Conservation (phyloP, 148 eudicot species). For the Nepenthes gracilis region DNA sequence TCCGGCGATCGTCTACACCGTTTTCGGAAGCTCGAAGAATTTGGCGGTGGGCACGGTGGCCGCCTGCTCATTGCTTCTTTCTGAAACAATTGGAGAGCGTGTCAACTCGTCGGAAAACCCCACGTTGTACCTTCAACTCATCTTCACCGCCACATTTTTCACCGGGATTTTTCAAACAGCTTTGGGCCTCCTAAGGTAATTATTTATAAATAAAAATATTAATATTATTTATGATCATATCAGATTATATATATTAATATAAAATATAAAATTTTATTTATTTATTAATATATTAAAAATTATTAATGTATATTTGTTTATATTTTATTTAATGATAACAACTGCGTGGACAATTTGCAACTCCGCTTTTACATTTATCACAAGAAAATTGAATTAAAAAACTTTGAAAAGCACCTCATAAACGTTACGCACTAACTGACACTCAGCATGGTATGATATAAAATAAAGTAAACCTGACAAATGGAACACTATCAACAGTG, state of each 20-base stretch:
- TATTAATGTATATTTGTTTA: too few relatives aligned
- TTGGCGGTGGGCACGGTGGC: conserved; percentile 87
- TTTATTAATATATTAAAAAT: too few relatives aligned
- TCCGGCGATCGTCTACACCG: conserved; percentile 65
- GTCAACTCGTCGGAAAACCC: conserved; percentile 29
- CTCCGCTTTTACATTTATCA: too few relatives aligned
- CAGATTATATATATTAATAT: not conserved
- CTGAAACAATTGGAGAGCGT: conserved; percentile 28
- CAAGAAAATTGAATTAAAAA: too few relatives aligned
- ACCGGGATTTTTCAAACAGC: conserved; percentile 52
- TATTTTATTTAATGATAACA: too few relatives aligned
- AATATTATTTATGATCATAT: not conserved
- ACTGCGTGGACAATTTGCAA: too few relatives aligned
- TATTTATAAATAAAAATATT: not conserved
- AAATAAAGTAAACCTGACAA: too few relatives aligned
- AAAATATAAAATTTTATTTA: too few relatives aligned
- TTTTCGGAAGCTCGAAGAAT: conserved; percentile 74
- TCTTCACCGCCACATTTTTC: conserved; percentile 69
- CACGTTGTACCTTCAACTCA: conserved; percentile 44
- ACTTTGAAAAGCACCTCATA: too few relatives aligned
- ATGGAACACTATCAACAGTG: too few relatives aligned
- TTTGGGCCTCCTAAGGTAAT: conserved; percentile 66
- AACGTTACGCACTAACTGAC: too few relatives aligned
- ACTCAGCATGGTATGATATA: too few relatives aligned
- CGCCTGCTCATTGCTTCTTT: conserved; percentile 52